Evolutionary conservation across 176 grass and related monocot species (phyloP).

Genomic region (Tuctoria greenei): DNA sequence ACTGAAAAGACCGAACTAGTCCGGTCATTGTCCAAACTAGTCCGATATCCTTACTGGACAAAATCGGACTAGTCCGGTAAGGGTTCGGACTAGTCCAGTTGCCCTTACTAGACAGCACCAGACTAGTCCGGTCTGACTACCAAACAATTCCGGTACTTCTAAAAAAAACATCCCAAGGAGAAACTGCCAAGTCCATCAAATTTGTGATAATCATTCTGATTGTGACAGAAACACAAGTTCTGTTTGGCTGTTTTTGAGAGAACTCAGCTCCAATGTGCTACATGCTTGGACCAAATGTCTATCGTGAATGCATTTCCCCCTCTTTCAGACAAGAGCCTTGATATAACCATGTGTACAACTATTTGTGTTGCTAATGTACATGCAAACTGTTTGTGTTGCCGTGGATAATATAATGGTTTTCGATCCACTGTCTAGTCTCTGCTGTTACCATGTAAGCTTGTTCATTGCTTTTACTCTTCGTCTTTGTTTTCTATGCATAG

Average conservation of each 20-base stretch:
- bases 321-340: constrained; percentile 30
- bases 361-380: background rate
- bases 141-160: no score
- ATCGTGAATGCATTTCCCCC: constrained; percentile 3
- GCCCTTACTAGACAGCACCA: no score
- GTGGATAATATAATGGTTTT: constrained; percentile 11
- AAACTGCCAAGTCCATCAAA: constrained; percentile 57
- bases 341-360: constrained; percentile 14
- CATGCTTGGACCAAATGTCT: background rate
- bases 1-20: no score
- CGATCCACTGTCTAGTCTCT: background rate
- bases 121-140: no score
- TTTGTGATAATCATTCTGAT: constrained; percentile 11
- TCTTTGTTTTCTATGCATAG: background rate
- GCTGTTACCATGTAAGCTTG: background rate
- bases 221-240: background rate
- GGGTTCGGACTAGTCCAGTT: no score
- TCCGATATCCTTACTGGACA: no score
- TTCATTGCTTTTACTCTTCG: background rate
- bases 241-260: background rate
- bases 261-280: background rate
- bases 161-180: constrained; percentile 94
- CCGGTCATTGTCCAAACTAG: no score
- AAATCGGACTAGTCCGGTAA: no score
- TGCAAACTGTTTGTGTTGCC: background rate